Conservation (phyloP, 352 stramenopile species). For the Globisporangium camurandrum region DNA sequence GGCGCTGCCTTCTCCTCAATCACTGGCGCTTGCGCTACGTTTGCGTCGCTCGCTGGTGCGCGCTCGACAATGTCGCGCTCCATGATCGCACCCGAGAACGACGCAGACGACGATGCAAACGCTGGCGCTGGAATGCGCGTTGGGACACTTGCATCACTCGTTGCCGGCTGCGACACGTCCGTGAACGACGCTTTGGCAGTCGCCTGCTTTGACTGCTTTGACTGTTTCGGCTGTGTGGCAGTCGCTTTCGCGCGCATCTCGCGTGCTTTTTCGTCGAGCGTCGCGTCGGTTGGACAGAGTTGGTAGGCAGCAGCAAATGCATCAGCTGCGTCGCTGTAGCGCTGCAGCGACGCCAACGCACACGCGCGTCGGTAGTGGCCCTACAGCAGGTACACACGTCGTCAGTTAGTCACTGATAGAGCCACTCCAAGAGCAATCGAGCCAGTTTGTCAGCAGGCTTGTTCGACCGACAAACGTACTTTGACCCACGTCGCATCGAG, state of each 20-base stretch:
- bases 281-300: conserved; percentile 58
- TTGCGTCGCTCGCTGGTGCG: neutral
- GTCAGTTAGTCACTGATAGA: neutral
- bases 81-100: conserved; percentile 68
- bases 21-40: neutral
- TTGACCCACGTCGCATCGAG: conserved; percentile 76
- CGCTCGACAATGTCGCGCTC: conserved; percentile 42
- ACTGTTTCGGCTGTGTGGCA: conserved; percentile 8
- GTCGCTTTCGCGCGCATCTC: conserved; percentile 43
- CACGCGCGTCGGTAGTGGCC: conserved; percentile 74
- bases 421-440: neutral
- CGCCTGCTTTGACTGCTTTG: conserved; percentile 3
- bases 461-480: conserved; percentile 14
- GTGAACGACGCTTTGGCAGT: conserved; percentile 8
- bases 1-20: conserved; percentile 1
- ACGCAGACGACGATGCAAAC: conserved; percentile 28
- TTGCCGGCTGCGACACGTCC: conserved; percentile 1
- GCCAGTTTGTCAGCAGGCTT: too few species aligned
- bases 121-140: conserved; percentile 7
- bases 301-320: conserved; percentile 64
- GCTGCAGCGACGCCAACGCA: conserved; percentile 53
- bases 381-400: conserved; percentile 10
- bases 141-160: neutral
- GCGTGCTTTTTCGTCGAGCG: conserved; percentile 51
- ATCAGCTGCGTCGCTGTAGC: conserved; percentile 51